These are phyloP conservation scores for Suillus spraguei DNA, from an alignment of 768 basidiomycete genomes.

Conservation along the genomic window DNA sequence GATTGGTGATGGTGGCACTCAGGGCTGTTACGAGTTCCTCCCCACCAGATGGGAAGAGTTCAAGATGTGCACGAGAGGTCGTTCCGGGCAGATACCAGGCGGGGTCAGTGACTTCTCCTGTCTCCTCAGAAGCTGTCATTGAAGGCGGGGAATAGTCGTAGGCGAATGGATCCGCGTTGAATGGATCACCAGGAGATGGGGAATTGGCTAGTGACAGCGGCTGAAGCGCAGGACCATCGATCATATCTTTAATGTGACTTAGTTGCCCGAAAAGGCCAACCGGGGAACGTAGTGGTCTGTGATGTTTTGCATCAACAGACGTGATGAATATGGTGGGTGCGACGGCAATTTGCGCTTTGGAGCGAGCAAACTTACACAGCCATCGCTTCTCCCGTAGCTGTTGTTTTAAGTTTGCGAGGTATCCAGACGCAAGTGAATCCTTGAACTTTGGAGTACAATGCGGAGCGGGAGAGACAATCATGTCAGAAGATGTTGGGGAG, in stretches of 20 bases:
- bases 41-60: slow-evolving; percentile 1
- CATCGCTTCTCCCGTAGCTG: not conserved
- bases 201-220: not conserved
- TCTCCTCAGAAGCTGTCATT: not conserved
- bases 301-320: not conserved
- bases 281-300: not conserved
- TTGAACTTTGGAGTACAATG: not conserved
- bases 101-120: not conserved
- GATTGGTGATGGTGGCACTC: slow-evolving; percentile 1
- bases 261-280: not conserved
- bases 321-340: slow-evolving; percentile 3
- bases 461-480: slow-evolving; percentile 5
- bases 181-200: not conserved
- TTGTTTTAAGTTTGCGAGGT: not conserved
- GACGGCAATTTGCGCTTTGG: not conserved
- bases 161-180: not conserved
- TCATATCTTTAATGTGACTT: not conserved
- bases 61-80: not conserved
- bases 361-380: not conserved
- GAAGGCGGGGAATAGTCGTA: not conserved
- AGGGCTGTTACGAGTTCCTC: not conserved
- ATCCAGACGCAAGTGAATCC: not conserved
- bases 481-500: not conserved
- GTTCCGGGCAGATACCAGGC: not conserved
- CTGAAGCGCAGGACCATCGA: not conserved